Evolutionary conservation across 2,329 filamentous ascomycete species (phyloP), one percentile per base, ranked within the genome.

Genomic region (Xylaria sp.): DNA sequence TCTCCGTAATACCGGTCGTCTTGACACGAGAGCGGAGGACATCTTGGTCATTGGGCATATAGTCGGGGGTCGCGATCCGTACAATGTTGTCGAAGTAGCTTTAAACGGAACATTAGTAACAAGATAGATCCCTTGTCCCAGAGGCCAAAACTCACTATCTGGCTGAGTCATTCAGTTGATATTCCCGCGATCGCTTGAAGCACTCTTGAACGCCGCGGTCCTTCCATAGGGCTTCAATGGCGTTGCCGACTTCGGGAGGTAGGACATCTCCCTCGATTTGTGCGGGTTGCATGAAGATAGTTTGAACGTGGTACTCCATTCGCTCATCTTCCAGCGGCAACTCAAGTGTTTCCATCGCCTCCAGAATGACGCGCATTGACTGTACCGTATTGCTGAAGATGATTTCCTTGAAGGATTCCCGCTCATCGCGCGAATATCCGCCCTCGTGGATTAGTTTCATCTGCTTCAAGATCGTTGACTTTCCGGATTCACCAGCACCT

Each of bases 371-470:
- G 73, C 88, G 88, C 88, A 90, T 90, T 45, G 88, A 90, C 79
- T 90, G 88, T 17, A 90, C 88, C 1, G 88, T 90, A 80, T 91
- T 91, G 82, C 87, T 90, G 82, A 90, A 90, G 78, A 91, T 90
- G 77, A 90, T 90, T 76, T 90, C 89, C 81, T 90, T 90, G 84
- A 90, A 90, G 5, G 87, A 90, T 79, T 90, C 88, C 71, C 88
- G 85, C 80, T 91, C 89, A 74, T 98, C 96, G 81, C 95, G 92
- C 71, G 96, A 98, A 85, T 98, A 99, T 75, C 96, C 95, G 72
- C 96, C 96, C 86, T 99, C 96, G 82, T 99, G 93, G 78, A 99
- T 99, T 78, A 99, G 92, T 88, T 98, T 99, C 93, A 97, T 97
- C 86, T 97, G 93, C 84, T 97, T 97, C 76, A 97, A 85, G 76